Evolutionary conservation across 768 basidiomycete species (phyloP).

Genomic region (Gymnopilus dilepis): DNA sequence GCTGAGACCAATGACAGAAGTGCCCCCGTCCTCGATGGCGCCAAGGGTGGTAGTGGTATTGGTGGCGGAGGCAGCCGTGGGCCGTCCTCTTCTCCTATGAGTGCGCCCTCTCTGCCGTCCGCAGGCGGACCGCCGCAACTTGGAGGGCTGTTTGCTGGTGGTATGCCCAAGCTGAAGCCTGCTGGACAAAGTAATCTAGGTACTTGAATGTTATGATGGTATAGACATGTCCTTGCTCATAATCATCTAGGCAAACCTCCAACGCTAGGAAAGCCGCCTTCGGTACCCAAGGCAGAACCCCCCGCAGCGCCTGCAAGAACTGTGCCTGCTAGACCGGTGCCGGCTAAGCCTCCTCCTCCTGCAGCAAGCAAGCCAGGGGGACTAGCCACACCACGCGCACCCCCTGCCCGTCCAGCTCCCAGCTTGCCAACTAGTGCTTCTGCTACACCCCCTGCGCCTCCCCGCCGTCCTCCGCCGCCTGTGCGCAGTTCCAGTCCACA

Average conservation of each 20-base stretch:
- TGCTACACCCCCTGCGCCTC: slow-evolving; percentile 45
- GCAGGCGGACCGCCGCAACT: slow-evolving; percentile 73
- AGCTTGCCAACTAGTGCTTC: slow-evolving; percentile 41
- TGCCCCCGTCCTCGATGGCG: slow-evolving; percentile 55
- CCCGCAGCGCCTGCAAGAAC: slow-evolving; percentile 34
- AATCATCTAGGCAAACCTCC: slow-evolving; percentile 58
- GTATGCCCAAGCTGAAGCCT: slow-evolving; percentile 89
- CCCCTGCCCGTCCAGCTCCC: slow-evolving; percentile 39
- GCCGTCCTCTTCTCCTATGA: slow-evolving; percentile 15
- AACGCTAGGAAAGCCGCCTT: slow-evolving; percentile 68
- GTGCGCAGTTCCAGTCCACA: slow-evolving; percentile 38
- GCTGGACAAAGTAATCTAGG: slow-evolving; percentile 66
- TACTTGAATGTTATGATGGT: slow-evolving; percentile 38
- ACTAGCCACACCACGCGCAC: slow-evolving; percentile 27
- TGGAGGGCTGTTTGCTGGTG: slow-evolving; percentile 86
- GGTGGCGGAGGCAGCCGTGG: slow-evolving; percentile 31
- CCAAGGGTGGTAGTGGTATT: slow-evolving; percentile 47
- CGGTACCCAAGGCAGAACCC: slow-evolving; percentile 57
- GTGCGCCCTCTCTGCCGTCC: slow-evolving; percentile 28
- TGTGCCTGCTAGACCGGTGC: slow-evolving; percentile 8
- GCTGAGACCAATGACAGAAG: slow-evolving; percentile 84
- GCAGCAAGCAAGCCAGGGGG: slow-evolving; percentile 7
- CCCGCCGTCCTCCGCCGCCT: slow-evolving; percentile 47
- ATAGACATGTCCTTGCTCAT: too few relatives aligned
- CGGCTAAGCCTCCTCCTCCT: slow-evolving; percentile 31